phyloP scores from a whole-genome alignment of 192 early-diverging fungal species.

The Linnemannia schmuckeri region DNA sequence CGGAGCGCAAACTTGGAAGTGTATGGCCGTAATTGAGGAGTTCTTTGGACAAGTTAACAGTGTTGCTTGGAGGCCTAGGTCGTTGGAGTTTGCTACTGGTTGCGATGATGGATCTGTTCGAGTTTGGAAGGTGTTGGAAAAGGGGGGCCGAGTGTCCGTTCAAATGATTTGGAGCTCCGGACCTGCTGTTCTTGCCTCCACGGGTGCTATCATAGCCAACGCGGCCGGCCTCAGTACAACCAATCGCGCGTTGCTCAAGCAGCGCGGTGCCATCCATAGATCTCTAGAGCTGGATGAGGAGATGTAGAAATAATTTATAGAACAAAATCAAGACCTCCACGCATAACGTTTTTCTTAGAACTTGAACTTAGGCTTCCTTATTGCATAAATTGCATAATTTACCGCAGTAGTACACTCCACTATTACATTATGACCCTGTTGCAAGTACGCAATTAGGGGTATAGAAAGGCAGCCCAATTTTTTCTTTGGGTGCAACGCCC shows the following conservation, averaged over 20 bases:
- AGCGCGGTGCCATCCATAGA: not conserved
- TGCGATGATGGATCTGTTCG: conserved; percentile 78
- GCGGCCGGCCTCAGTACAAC: not conserved
- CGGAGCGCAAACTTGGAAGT: not conserved
- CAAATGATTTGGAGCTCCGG: not conserved
- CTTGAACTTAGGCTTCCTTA: too few relatives aligned
- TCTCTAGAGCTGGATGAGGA: too few relatives aligned
- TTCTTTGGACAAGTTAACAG: conserved; percentile 74
- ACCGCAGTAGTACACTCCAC: too few relatives aligned
- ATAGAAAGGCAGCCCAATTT: too few relatives aligned
- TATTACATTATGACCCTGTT: too few relatives aligned
- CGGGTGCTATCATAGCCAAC: not conserved
- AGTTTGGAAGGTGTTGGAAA: conserved; percentile 72
- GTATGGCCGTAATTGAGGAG: conserved; percentile 57
- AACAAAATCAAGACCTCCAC: too few relatives aligned
- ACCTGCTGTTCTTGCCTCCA: not conserved
- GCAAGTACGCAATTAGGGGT: too few relatives aligned
- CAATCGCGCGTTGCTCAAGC: not conserved
- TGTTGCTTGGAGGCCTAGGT: conserved; percentile 80
- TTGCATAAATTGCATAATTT: too few relatives aligned
- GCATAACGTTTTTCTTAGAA: too few relatives aligned
- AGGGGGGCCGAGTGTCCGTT: not conserved
- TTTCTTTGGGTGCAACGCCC: too few relatives aligned
- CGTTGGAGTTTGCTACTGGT: conserved; percentile 68
- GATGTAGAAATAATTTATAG: too few relatives aligned